Conservation (phyloP, 768 basidiomycete species). For the Leccinum rimulosum region DNA sequence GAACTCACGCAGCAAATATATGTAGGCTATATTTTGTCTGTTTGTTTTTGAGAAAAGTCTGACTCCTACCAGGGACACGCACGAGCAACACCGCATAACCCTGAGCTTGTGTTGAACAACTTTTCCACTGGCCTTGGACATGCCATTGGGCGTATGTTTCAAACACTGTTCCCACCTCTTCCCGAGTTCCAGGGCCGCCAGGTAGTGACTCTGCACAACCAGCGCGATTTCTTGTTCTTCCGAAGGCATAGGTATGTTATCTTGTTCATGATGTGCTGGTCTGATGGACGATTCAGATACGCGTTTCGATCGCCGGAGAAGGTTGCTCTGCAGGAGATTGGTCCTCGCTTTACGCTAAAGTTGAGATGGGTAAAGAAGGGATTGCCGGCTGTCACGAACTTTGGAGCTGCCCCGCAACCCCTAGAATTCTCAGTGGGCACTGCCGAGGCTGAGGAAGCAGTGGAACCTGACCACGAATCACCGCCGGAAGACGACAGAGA, state of each 20-base stretch:
- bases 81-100: slow-evolving; percentile 86
- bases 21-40: slow-evolving; percentile 42
- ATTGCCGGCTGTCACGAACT: slow-evolving; percentile 73
- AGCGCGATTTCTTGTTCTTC: slow-evolving; percentile 98
- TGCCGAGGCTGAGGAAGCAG: slow-evolving; percentile 24
- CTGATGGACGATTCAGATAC: slow-evolving; percentile 51
- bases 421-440: slow-evolving; percentile 50
- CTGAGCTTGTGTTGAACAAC: slow-evolving; percentile 92
- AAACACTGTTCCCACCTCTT: slow-evolving; percentile 91
- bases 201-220: slow-evolving; percentile 96
- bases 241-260: slow-evolving; percentile 79
- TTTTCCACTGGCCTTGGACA: slow-evolving; percentile 95
- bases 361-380: slow-evolving; percentile 87
- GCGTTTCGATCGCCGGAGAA: slow-evolving; percentile 90
- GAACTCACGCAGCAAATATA: slow-evolving; percentile 84
- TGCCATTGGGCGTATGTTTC: slow-evolving; percentile 91
- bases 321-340: slow-evolving; percentile 94
- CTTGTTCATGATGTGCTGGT: not conserved
- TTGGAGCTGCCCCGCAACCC: slow-evolving; percentile 59
- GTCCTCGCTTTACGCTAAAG: slow-evolving; percentile 95
- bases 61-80: slow-evolving; percentile 72
- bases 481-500: slow-evolving; percentile 13
- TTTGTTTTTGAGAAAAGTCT: slow-evolving; percentile 1
- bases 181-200: slow-evolving; percentile 96
- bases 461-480: slow-evolving; percentile 15